Base-by-base conservation (phyloP, 495 filamentous ascomycete species). In the Durotheca rogersii region DNA sequence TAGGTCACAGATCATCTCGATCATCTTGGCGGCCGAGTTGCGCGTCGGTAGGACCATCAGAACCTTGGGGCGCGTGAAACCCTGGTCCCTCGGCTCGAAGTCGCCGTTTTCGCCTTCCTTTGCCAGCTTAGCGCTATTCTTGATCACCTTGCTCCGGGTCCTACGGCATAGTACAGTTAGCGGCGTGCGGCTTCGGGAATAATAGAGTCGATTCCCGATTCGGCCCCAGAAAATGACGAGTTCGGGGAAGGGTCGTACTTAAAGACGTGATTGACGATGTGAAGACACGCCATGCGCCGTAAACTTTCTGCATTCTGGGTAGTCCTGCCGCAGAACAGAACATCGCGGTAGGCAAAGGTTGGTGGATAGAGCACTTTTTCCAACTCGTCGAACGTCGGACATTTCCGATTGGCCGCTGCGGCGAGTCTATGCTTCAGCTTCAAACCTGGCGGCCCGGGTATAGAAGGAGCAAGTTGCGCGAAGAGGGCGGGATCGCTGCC, bases 1-100 rank as follows among this genome's bases (percentile, higher is more conserved):
- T 40, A 96, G 65, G 1, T 75, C 71, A 19, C 83, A 81, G 21
- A 98, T 87, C 6, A 74, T 77, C 31, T 95, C 80, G 23, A 96
- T 75, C 56, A 81, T 82, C 54, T 83, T 81, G 35, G 87, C 86
- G 53, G 89, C 94, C 1, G 88, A 83, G 56, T 95, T 83, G 34
- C 89, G 78, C 0, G 93, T 97, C 1, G 93, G 92, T 6, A 95
- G 69, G 30, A 98, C 75, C 56, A 96, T 85, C 16, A 98, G 79
- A 12, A 96, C 83, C 60, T 95, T 96, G 5, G 94, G 93, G 1
- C 93, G 78, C 0, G 93, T 96, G 66, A 96, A 98, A 3, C 94
- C 93, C 69, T 97, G 93, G 65, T 97, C 94, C 34, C 90, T 82
- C 19, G 90, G 73, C 41, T 97, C 93, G 16, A 89, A 72, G 20